Evolutionary conservation across 306 rosid genomes (phyloP).

Genomic region (Amphicarpaea edgeworthii): DNA sequence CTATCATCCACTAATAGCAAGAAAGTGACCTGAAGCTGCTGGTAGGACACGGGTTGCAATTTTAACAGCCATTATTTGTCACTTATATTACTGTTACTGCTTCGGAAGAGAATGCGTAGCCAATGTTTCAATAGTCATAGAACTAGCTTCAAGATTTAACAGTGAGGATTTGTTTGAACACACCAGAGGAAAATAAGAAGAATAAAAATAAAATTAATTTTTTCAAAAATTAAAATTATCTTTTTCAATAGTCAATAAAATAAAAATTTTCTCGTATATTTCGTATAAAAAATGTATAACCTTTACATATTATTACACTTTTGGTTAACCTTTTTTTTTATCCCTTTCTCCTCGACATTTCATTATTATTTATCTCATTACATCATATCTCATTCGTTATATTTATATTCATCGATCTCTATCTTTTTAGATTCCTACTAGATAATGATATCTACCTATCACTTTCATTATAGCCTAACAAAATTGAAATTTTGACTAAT

Average conservation of each 20-base stretch:
- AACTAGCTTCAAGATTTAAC: too few relatives aligned
- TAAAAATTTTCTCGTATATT: too few relatives aligned
- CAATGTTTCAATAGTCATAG: neutral
- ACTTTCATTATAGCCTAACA: neutral
- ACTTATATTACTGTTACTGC: neutral
- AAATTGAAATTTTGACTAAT: neutral
- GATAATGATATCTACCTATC: neutral
- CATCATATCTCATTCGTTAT: neutral
- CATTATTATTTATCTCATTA: neutral
- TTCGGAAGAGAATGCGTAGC: neutral
- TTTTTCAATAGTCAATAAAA: too few relatives aligned
- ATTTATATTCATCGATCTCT: neutral
- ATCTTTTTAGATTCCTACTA: neutral
- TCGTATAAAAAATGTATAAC: too few relatives aligned
- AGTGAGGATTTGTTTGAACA: too few relatives aligned
- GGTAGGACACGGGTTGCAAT: conserved; percentile 27
- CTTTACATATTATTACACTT: too few relatives aligned
- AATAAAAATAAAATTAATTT: too few relatives aligned
- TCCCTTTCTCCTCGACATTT: too few relatives aligned
- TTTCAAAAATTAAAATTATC: too few relatives aligned
- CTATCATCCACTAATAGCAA: conserved; percentile 27
- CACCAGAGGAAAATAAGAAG: too few relatives aligned
- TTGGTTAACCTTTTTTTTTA: too few relatives aligned
- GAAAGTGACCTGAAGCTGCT: conserved; percentile 51
- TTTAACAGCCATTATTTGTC: neutral